These are phyloP conservation scores for Picea abies DNA, from an alignment of 83 land plant species.

Conservation along the genomic window DNA sequence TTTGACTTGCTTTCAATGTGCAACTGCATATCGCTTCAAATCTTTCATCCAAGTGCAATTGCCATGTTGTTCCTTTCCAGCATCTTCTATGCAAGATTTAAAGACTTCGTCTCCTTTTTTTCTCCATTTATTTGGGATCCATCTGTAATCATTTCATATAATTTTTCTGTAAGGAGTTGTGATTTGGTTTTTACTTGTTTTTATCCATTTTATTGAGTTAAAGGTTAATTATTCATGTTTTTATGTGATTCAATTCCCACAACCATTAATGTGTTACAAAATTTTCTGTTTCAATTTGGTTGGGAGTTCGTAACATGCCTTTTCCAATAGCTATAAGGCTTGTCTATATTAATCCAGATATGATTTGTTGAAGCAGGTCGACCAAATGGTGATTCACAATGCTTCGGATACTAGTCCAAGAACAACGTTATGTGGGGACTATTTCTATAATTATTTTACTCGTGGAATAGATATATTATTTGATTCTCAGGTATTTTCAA, in stretches of 20 bases:
- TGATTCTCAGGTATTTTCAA: conserved; percentile 86
- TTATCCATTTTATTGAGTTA: neutral
- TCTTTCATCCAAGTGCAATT: neutral
- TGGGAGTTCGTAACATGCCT: too few relatives aligned
- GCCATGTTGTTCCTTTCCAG: neutral
- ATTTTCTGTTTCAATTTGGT: too few relatives aligned
- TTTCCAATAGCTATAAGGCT: neutral
- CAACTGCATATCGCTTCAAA: neutral
- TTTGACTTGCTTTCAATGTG: neutral
- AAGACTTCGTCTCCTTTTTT: neutral
- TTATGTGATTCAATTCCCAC: neutral
- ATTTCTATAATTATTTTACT: conserved; percentile 91
- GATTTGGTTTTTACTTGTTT: conserved; percentile 4
- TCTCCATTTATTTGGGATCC: neutral
- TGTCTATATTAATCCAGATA: neutral
- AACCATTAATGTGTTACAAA: too few relatives aligned
- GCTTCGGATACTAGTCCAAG: conserved; percentile 88
- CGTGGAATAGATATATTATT: conserved; percentile 95
- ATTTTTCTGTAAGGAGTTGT: neutral
- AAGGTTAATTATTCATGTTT: neutral
- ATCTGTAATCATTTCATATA: neutral
- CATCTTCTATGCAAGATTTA: neutral
- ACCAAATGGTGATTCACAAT: conserved; percentile 98
- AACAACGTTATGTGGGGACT: conserved; percentile 90
- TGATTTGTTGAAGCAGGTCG: conserved; percentile 61